Evolutionary conservation across 2,329 filamentous ascomycete species (phyloP).

Genomic region (Aspergillus sojae): DNA sequence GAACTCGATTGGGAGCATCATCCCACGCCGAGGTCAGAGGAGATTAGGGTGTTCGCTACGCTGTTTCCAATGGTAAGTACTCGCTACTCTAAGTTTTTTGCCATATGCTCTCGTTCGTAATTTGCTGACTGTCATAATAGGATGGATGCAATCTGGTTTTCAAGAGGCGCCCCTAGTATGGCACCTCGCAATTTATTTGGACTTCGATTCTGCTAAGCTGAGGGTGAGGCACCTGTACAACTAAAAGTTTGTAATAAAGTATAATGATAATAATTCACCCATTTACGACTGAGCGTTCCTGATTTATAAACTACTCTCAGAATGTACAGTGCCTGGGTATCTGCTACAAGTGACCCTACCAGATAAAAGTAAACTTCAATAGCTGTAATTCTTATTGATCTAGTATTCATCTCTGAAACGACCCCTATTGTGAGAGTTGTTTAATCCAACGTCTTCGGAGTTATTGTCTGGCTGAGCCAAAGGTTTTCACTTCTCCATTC

Average conservation of each 20-base stretch:
- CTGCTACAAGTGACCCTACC: neutral
- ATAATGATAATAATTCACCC: neutral
- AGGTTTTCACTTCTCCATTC: no score
- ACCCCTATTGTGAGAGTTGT: neutral
- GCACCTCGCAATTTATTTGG: neutral
- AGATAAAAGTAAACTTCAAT: neutral
- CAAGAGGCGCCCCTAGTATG: constrained; percentile 27
- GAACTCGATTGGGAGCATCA: constrained; percentile 56
- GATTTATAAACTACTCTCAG: neutral
- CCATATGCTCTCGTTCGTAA: neutral
- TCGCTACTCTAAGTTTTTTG: no score
- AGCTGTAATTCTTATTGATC: neutral
- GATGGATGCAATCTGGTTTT: constrained; percentile 8
- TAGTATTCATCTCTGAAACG: neutral
- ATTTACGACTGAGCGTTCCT: neutral
- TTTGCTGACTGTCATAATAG: neutral
- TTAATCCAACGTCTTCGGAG: neutral
- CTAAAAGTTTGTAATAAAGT: neutral
- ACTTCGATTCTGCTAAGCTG: neutral
- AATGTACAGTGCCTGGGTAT: neutral
- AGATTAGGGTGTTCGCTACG: constrained; percentile 55
- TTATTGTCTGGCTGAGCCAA: neutral
- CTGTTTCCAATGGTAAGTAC: constrained; percentile 52
- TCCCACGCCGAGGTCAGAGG: constrained; percentile 52
- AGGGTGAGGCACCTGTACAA: neutral